A percentile compares a stretch with the other conserved stretches of the same genome.
phyloP scores from a whole-genome alignment of 495 filamentous ascomycete genomes.

The Neurospora sp. region DNA sequence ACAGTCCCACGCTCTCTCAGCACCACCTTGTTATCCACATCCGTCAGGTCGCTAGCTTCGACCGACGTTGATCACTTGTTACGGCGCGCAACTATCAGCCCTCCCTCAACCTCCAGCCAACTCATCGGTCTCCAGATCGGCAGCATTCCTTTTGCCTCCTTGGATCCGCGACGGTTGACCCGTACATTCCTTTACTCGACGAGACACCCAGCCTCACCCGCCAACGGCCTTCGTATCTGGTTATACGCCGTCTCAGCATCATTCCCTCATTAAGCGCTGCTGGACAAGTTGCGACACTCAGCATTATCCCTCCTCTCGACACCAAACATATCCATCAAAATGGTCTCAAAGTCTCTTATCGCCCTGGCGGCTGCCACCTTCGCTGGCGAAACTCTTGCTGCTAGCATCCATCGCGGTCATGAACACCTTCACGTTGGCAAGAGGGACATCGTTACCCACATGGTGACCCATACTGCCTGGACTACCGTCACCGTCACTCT shows the following conservation, averaged over 20 bases:
- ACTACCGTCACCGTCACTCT: slow-evolving; percentile 21
- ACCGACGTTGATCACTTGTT: slow-evolving; percentile 13
- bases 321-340: slow-evolving; percentile 4
- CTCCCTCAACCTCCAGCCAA: slow-evolving; percentile 9
- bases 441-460: slow-evolving; percentile 20
- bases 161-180: slow-evolving; percentile 12
- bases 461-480: slow-evolving; percentile 24
- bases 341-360: slow-evolving; percentile 20
- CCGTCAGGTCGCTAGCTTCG: slow-evolving; percentile 31
- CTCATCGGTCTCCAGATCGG: slow-evolving; percentile 11
- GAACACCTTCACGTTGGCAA: slow-evolving; percentile 18
- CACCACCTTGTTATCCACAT: slow-evolving; percentile 8
- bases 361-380: slow-evolving; percentile 19
- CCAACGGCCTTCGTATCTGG: slow-evolving; percentile 1
- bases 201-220: slow-evolving; percentile 1
- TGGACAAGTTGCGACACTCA: neutral
- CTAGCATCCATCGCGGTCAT: slow-evolving; percentile 11
- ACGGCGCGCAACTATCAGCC: slow-evolving; percentile 10
- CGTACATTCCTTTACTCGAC: slow-evolving; percentile 7
- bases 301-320: neutral
- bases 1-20: neutral
- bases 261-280: neutral
- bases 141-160: slow-evolving; percentile 31
- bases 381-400: slow-evolving; percentile 17
- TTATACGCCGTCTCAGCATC: slow-evolving; percentile 6